phyloP scores from a whole-genome alignment of 441 rosid species.

The Populus hybrid region DNA sequence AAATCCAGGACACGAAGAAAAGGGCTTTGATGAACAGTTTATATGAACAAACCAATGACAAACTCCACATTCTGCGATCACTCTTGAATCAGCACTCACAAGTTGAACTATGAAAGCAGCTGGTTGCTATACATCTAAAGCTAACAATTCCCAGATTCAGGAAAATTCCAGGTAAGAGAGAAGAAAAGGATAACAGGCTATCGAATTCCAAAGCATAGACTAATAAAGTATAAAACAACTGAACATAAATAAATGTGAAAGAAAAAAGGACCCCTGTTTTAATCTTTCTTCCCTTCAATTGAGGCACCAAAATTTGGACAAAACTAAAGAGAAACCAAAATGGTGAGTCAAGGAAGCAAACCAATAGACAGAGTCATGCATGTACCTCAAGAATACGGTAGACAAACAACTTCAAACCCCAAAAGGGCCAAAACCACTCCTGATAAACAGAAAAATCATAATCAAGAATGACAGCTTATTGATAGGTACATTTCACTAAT shows the following conservation, averaged over 20 bases:
- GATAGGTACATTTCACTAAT: conserved; percentile 13
- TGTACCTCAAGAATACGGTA: background rate
- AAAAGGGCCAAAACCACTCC: background rate
- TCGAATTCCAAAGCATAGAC: background rate
- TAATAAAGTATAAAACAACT: background rate
- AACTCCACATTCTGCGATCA: background rate
- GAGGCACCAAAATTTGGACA: background rate
- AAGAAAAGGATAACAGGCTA: background rate
- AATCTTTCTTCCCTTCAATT: background rate
- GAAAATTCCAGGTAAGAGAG: background rate
- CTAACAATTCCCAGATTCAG: conserved; percentile 19
- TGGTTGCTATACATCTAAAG: conserved; percentile 12
- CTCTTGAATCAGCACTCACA: background rate
- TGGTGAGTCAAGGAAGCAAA: conserved; percentile 1
- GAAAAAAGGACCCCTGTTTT: background rate
- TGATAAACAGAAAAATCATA: background rate
- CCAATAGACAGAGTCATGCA: background rate
- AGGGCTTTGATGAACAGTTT: background rate
- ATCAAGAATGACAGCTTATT: background rate
- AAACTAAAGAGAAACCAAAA: background rate
- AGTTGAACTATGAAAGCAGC: background rate
- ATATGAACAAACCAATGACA: background rate
- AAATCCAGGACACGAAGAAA: background rate
- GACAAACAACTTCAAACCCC: background rate
- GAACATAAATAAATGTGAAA: too few relatives aligned